phyloP scores from a whole-genome alignment of 495 filamentous ascomycete species.

The Annulohypoxylon stygium region DNA sequence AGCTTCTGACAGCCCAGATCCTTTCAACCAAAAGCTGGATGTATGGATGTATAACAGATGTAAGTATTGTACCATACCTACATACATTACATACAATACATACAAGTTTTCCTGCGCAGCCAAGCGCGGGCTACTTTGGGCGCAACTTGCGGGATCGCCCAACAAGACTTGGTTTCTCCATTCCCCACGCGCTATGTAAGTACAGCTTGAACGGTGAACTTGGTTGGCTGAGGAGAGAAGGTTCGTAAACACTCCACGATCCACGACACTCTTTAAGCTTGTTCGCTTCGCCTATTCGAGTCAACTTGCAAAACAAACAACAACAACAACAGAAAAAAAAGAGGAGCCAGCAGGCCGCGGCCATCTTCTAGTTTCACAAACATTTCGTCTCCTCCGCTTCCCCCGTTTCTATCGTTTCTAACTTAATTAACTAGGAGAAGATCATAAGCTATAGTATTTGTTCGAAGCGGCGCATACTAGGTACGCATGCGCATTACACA shows the following conservation, averaged over 20 bases:
- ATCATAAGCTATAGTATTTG: constrained; percentile 19
- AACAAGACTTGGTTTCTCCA: constrained; percentile 52
- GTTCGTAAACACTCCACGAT: constrained; percentile 38
- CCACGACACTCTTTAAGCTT: constrained; percentile 34
- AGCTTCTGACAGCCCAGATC: constrained; percentile 50
- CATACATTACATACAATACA: constrained; percentile 17
- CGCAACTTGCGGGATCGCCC: constrained; percentile 52
- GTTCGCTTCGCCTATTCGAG: constrained; percentile 46
- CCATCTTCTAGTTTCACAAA: constrained; percentile 43
- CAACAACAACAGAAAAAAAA: constrained; percentile 37
- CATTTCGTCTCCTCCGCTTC: constrained; percentile 6
- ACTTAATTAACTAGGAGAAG: constrained; percentile 14
- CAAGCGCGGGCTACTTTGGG: constrained; percentile 49
- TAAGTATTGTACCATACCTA: constrained; percentile 6
- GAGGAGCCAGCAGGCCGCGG: constrained; percentile 39
- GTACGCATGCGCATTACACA: not conserved
- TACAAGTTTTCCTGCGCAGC: constrained; percentile 42
- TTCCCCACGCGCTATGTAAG: constrained; percentile 49
- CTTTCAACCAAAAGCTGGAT: constrained; percentile 49
- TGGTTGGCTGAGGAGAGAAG: constrained; percentile 43
- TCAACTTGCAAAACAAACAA: constrained; percentile 51
- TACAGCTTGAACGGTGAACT: constrained; percentile 17
- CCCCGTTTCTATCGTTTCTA: constrained; percentile 12
- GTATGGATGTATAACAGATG: constrained; percentile 1
- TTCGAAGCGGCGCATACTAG: constrained; percentile 30